Evolutionary conservation across 352 stramenopile species (phyloP).

Genomic region (Phytophthora aleatoria): DNA sequence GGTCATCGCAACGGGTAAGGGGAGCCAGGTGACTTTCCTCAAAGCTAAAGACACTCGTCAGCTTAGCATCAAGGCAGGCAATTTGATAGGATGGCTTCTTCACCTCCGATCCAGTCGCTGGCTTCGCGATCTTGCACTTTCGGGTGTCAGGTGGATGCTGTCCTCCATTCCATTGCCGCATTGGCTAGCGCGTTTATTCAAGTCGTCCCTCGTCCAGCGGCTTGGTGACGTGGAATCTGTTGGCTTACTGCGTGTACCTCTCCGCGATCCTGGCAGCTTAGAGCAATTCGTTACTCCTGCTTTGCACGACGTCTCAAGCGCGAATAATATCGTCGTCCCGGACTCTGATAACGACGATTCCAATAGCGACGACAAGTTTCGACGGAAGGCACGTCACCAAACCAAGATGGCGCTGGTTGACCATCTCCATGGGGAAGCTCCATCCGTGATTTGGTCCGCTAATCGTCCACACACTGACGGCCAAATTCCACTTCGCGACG

Average conservation of each 20-base stretch:
- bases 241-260: slow-evolving; percentile 27
- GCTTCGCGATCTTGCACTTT: slow-evolving; percentile 14
- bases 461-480: slow-evolving; percentile 32
- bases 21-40: slow-evolving; percentile 35
- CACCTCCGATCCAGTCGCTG: neutral
- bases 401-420: slow-evolving; percentile 57
- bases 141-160: slow-evolving; percentile 20
- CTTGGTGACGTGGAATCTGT: neutral
- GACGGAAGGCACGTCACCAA: slow-evolving; percentile 61
- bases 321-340: slow-evolving; percentile 2
- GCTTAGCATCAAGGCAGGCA: neutral
- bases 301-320: slow-evolving; percentile 11
- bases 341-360: slow-evolving; percentile 19
- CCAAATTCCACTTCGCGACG: slow-evolving; percentile 9
- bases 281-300: slow-evolving; percentile 36
- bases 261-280: slow-evolving; percentile 34
- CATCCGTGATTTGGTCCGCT: slow-evolving; percentile 62
- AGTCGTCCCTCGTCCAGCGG: slow-evolving; percentile 1
- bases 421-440: slow-evolving; percentile 46
- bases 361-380: slow-evolving; percentile 57
- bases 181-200: slow-evolving; percentile 11
- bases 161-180: slow-evolving; percentile 19
- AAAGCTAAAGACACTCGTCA: slow-evolving; percentile 20
- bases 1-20: slow-evolving; percentile 28
- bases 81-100: slow-evolving; percentile 10